A percentile compares a stretch with the other conserved stretches of the same genome.
phyloP scores from a whole-genome alignment of 148 eudicot genomes.

The Rhododendron simsii region DNA sequence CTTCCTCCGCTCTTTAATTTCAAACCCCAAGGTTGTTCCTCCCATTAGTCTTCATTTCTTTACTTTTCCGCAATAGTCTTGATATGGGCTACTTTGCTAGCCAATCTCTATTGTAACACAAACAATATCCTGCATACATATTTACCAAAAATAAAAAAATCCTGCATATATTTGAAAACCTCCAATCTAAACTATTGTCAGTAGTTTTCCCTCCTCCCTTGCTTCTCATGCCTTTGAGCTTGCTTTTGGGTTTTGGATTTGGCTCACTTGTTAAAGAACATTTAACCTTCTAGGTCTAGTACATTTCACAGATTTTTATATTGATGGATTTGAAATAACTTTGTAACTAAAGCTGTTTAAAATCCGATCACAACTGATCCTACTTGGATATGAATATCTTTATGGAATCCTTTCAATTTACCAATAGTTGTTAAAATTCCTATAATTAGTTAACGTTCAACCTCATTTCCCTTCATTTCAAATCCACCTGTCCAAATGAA shows the following conservation, averaged over 20 bases:
- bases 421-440: not conserved
- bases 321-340: not conserved
- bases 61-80: not conserved
- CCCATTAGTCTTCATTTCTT: not conserved
- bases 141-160: not conserved
- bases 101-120: not conserved
- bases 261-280: not conserved
- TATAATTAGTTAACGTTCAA: not conserved
- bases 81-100: not conserved
- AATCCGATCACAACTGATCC: not conserved
- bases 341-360: not conserved
- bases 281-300: not conserved
- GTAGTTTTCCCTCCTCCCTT: not conserved
- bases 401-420: not conserved
- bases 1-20: constrained; percentile 96
- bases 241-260: not conserved
- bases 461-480: not conserved
- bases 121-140: not conserved
- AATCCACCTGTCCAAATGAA: not conserved
- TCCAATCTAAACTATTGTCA: not conserved
- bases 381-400: not conserved
- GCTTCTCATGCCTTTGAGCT: not conserved
- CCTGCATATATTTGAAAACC: not conserved
- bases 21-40: constrained; percentile 63
- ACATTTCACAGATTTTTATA: not conserved